These are phyloP conservation scores for Backusella mclennaniae DNA, from an alignment of 192 early-diverging fungal species.

Conservation along the genomic window DNA sequence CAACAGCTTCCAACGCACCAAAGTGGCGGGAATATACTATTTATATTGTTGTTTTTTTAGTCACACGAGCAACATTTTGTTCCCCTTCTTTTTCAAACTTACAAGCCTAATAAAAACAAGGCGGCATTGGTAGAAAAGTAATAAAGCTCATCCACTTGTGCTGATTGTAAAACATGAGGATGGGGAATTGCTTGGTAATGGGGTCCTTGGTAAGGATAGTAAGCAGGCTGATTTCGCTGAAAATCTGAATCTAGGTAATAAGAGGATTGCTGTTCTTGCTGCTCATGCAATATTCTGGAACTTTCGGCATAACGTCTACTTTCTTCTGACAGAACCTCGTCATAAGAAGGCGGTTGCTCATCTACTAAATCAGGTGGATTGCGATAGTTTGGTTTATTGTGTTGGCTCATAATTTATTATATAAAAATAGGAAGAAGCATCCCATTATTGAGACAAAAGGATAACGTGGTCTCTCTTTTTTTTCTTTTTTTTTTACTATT, in stretches of 20 bases:
- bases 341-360: background rate
- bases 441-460: too few species aligned
- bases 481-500: too few species aligned
- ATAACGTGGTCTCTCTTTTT: too few species aligned
- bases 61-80: background rate
- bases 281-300: background rate
- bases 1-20: constrained; percentile 3
- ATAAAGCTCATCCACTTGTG: background rate
- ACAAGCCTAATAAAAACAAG: constrained; percentile 8
- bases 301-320: background rate
- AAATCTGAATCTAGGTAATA: background rate
- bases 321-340: background rate
- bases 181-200: background rate
- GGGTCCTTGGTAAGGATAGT: background rate
- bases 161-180: background rate
- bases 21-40: constrained; percentile 8
- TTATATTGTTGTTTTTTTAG: background rate
- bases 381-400: background rate
- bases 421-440: background rate
- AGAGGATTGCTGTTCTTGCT: background rate
- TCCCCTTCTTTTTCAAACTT: background rate
- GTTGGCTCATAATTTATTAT: background rate
- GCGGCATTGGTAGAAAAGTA: background rate
- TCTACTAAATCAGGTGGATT: background rate
- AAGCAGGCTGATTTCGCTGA: background rate